A percentile compares a stretch with the other conserved stretches of the same genome.
Evolutionary conservation across 257 asterid genomes (phyloP).

Genomic region (Solanum lignicaule): DNA sequence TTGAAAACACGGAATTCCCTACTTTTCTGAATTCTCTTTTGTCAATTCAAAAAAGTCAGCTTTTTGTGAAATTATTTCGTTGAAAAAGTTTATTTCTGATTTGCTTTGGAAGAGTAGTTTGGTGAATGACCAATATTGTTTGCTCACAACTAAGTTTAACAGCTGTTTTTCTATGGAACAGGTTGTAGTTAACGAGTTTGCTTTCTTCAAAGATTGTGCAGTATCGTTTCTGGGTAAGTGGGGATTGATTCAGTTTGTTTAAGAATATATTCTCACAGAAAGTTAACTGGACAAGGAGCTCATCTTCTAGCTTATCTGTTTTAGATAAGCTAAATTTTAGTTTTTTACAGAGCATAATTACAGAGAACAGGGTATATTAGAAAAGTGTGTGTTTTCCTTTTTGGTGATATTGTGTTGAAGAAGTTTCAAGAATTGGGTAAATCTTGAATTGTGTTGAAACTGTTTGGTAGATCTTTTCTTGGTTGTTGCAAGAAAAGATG

Average conservation of each 20-base stretch:
- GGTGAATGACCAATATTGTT: background rate
- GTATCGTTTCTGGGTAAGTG: background rate
- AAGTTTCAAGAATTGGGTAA: background rate
- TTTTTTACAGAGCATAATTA: background rate
- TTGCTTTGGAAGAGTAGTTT: background rate
- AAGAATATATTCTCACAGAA: background rate
- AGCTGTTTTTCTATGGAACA: background rate
- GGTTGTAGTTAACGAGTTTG: background rate
- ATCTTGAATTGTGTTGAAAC: background rate
- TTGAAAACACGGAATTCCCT: background rate
- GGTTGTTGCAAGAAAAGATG: constrained; percentile 26
- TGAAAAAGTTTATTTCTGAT: background rate
- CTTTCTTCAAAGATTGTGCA: background rate
- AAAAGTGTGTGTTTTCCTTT: background rate
- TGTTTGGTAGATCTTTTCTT: background rate
- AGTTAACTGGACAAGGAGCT: background rate
- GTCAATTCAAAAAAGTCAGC: background rate
- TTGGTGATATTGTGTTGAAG: background rate
- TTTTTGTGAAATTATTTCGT: background rate
- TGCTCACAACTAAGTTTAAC: background rate
- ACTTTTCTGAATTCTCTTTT: background rate
- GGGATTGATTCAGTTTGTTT: background rate
- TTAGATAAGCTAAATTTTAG: background rate
- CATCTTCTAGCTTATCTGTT: background rate
- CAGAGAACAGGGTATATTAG: background rate